Conservation (phyloP, 305 asterid genomes). For the Striga hermonthica region DNA sequence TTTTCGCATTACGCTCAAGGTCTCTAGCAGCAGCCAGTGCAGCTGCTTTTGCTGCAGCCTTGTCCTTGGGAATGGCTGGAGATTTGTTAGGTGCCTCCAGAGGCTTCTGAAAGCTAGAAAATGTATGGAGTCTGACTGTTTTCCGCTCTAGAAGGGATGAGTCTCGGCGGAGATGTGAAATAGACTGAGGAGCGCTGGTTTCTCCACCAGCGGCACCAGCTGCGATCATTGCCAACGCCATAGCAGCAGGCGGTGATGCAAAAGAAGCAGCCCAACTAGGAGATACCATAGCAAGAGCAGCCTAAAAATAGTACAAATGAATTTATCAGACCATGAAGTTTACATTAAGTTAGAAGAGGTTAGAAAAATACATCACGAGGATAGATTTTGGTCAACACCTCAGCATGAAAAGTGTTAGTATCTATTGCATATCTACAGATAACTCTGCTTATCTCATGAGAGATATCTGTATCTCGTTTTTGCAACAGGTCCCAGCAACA, state of each 20-base stretch:
- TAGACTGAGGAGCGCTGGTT: conserved; percentile 54
- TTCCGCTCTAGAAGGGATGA: conserved; percentile 90
- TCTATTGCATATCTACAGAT: conserved; percentile 25
- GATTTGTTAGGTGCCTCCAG: conserved; percentile 71
- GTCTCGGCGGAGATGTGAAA: conserved; percentile 83
- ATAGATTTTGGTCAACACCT: conserved; percentile 18
- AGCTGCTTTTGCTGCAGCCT: conserved; percentile 99
- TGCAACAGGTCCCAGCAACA: conserved; percentile 17
- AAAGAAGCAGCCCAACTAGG: conserved; percentile 99
- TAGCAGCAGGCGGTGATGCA: conserved; percentile 99
- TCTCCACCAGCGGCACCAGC: conserved; percentile 99
- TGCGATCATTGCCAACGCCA: conserved; percentile 98
- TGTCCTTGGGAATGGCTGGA: conserved; percentile 77
- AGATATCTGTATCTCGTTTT: conserved; percentile 11
- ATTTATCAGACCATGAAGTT: conserved; percentile 31
- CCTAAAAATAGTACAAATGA: conserved; percentile 43
- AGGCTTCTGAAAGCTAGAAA: conserved; percentile 95
- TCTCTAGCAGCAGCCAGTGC: conserved; percentile 99
- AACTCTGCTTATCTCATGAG: neutral
- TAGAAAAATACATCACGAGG: conserved; percentile 12
- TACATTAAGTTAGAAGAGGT: conserved; percentile 26
- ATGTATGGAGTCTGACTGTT: conserved; percentile 72
- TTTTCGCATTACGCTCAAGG: conserved; percentile 96
- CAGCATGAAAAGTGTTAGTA: conserved; percentile 11
- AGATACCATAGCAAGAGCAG: conserved; percentile 94